Conservation (phyloP, 2,329 filamentous ascomycete species). For the Beauveria sp. region DNA sequence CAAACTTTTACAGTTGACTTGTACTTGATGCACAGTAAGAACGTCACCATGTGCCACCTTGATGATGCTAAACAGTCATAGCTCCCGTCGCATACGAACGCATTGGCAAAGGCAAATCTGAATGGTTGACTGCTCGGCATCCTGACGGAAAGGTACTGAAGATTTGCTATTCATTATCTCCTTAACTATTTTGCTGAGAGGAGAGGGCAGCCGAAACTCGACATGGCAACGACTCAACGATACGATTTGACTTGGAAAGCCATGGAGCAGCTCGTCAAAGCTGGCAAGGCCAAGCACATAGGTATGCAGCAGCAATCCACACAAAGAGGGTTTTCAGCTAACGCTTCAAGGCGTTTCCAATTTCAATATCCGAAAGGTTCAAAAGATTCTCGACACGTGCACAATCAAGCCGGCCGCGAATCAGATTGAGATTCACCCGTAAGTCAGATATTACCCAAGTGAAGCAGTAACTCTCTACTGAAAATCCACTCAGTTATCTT, state of each 20-base stretch:
- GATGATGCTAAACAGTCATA: neutral
- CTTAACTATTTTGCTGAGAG: too few relatives aligned
- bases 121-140: neutral
- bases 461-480: neutral
- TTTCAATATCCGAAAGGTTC: slow-evolving; percentile 11
- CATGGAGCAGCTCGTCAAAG: slow-evolving; percentile 4
- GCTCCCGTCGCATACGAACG: slow-evolving; percentile 6
- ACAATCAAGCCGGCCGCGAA: slow-evolving; percentile 12
- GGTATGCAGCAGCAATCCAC: neutral
- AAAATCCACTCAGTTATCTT: slow-evolving; percentile 1
- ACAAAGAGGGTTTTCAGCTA: neutral
- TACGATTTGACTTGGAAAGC: slow-evolving; percentile 4
- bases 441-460: neutral
- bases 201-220: neutral
- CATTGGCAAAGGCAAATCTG: neutral
- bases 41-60: neutral
- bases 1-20: neutral
- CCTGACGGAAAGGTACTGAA: neutral
- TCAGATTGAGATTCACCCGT: slow-evolving; percentile 15
- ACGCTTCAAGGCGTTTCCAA: slow-evolving; percentile 13
- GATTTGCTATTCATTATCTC: neutral
- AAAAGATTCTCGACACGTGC: slow-evolving; percentile 8
- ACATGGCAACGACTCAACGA: neutral
- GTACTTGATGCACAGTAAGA: slow-evolving; percentile 9
- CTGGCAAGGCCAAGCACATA: slow-evolving; percentile 3